Percentiles rank a stretch among this genome's conserved stretches.
phyloP scores from a whole-genome alignment of 805 yeast genomes.

The Candida ipomoeae region DNA sequence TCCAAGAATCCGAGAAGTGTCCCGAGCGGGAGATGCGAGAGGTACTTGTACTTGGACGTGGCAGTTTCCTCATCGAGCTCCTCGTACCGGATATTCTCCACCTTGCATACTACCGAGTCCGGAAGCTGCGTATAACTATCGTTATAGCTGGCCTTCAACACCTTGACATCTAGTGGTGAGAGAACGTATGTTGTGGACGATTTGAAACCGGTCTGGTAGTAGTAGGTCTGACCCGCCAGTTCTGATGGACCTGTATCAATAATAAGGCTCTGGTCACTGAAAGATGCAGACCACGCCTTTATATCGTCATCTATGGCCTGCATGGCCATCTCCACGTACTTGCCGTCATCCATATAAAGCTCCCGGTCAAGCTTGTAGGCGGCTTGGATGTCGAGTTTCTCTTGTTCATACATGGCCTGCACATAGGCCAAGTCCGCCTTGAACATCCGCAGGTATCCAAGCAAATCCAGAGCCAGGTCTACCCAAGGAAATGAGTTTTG shows the following conservation, averaged over 20 bases:
- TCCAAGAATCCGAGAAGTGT: constrained; percentile 81
- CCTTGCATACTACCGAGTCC: constrained; percentile 49
- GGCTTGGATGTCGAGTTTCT: constrained; percentile 48
- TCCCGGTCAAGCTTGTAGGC: constrained; percentile 56
- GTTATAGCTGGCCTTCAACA: constrained; percentile 59
- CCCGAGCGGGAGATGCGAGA: constrained; percentile 80
- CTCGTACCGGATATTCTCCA: constrained; percentile 70
- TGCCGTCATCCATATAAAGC: constrained; percentile 57
- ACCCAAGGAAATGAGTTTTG: constrained; percentile 53
- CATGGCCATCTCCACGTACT: constrained; percentile 51
- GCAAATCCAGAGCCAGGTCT: constrained; percentile 23
- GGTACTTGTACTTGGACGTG: constrained; percentile 60
- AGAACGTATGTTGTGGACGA: constrained; percentile 60
- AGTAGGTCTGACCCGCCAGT: constrained; percentile 35
- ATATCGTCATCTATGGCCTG: constrained; percentile 49
- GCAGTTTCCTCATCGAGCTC: constrained; percentile 58
- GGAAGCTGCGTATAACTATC: constrained; percentile 64
- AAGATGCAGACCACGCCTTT: constrained; percentile 32
- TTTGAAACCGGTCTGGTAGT: constrained; percentile 73
- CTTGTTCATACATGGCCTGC: constrained; percentile 52
- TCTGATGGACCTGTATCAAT: constrained; percentile 20
- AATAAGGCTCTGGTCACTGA: constrained; percentile 24
- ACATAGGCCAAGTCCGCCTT: constrained; percentile 58
- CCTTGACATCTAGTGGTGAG: constrained; percentile 75
- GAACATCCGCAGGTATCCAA: constrained; percentile 60